A percentile compares a stretch with the other conserved stretches of the same genome.
These are phyloP conservation scores for Andrographis paniculata DNA, from an alignment of 305 asterid species.

Conservation along the genomic window DNA sequence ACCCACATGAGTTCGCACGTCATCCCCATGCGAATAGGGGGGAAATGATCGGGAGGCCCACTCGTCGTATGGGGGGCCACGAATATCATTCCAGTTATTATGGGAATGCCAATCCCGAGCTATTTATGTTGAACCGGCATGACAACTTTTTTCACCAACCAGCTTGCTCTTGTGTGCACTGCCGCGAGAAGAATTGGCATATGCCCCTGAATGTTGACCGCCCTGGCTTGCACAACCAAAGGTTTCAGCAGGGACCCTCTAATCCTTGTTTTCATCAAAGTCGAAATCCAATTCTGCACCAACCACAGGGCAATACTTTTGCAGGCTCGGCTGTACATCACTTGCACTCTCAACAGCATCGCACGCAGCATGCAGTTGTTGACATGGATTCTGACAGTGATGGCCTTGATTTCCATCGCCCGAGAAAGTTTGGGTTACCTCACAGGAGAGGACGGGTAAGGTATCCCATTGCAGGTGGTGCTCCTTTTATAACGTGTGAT, in stretches of 20 bases:
- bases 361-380: conserved; percentile 38
- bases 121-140: conserved; percentile 45
- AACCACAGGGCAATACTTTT: conserved; percentile 28
- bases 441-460: conserved; percentile 31
- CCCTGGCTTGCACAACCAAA: conserved; percentile 27
- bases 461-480: conserved; percentile 74
- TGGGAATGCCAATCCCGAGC: conserved; percentile 37
- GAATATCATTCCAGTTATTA: conserved; percentile 37
- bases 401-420: conserved; percentile 33
- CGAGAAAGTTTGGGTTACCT: conserved; percentile 38
- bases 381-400: conserved; percentile 42
- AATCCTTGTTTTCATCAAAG: conserved; percentile 29
- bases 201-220: conserved; percentile 42
- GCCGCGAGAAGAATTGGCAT: conserved; percentile 46
- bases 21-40: conserved; percentile 33
- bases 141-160: conserved; percentile 68
- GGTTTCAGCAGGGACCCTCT: conserved; percentile 35
- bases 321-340: conserved; percentile 28
- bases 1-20: conserved; percentile 31
- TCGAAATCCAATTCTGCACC: conserved; percentile 27
- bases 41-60: conserved; percentile 41
- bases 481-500: conserved; percentile 71
- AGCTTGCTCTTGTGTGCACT: conserved; percentile 74
- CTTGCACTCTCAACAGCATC: conserved; percentile 29
- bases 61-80: conserved; percentile 41